Conservation (phyloP, 179 eudicot genomes). For the Beta lomatogona region DNA sequence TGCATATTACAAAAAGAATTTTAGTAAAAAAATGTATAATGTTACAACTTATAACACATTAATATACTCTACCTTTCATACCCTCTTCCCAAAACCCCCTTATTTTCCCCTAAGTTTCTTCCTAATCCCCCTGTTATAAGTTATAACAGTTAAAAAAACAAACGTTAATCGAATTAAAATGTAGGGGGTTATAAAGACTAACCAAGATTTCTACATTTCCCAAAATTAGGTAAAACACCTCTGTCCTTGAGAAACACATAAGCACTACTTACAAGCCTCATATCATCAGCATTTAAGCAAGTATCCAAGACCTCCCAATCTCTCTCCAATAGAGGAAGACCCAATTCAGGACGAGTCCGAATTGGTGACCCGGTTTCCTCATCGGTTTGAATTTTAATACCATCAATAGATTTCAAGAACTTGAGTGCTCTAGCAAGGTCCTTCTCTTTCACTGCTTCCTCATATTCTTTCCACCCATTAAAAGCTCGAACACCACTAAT, state of each 20-base stretch:
- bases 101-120: no score
- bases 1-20: not conserved
- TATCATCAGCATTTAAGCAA: conserved; percentile 90
- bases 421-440: conserved; percentile 80
- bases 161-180: not conserved
- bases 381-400: conserved; percentile 22
- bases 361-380: conserved; percentile 29
- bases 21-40: no score
- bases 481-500: conserved; percentile 39
- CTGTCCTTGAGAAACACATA: conserved; percentile 67
- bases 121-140: no score
- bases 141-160: no score
- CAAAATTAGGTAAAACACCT: conserved; percentile 76
- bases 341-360: conserved; percentile 28
- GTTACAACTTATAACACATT: no score
- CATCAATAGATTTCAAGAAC: conserved; percentile 47
- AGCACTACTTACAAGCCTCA: conserved; percentile 82
- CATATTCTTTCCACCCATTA: conserved; percentile 82
- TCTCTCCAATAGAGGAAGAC: conserved; percentile 47
- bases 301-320: conserved; percentile 92
- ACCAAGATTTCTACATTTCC: conserved; percentile 58
- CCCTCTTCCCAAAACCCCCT: no score
- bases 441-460: conserved; percentile 79
- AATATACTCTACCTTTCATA: no score
- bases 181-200: not conserved